Base-by-base conservation (phyloP, 106 monocot genomes). In the Alisma plantagoaquatica region DNA sequence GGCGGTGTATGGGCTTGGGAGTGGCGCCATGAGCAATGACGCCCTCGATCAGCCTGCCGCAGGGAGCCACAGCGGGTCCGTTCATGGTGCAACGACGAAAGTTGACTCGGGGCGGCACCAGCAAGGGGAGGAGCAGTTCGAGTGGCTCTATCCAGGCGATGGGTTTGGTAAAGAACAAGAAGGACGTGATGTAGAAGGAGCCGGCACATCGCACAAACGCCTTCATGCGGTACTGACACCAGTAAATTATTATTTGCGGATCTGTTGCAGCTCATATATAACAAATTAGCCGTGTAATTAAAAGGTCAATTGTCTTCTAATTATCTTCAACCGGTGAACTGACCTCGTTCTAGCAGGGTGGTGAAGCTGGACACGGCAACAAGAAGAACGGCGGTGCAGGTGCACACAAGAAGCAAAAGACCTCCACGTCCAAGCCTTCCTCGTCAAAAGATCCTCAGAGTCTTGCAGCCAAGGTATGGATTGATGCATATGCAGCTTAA, bases 381-480 rank as follows among this genome's bases (percentile, higher is more conserved):
- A 84, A 83, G 75, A 88, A 75, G 61, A 77, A 77, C 12, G 77
- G 83, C 47, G 21, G 42, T 35, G n/a, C n/a, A n/a, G 49, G 70
- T 2, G 68, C 44, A 35, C 61, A 57, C 32, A 84, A 45, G 61
- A 81, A 75, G 64, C n/a, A 33, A 19, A 94, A 84, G 65, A 64
- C 61, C 41, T 7, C 35, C 14, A 64, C 61, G 33, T 7, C 35
- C 14, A 84, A 75, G 62, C 27, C 70, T 31, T 25, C 47, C 56
- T 11, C 59, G 51, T 69, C 75, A 27, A 88, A 94, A 59, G 93
- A 94, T 26, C 83, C 94, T 46, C 94, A 94, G 33, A 88, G 94
- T 61, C 45, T 73, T 27, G 94, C 94, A 70, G 94, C 94, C 61
- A 94, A 84, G 94, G 93, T 91, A 23, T 56, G 29, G 29, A 20